Evolutionary conservation across 2,329 filamentous ascomycete genomes (phyloP), one percentile per base, ranked within the genome.

Genomic region (Gnomoniopsis smithogilvyi): DNA sequence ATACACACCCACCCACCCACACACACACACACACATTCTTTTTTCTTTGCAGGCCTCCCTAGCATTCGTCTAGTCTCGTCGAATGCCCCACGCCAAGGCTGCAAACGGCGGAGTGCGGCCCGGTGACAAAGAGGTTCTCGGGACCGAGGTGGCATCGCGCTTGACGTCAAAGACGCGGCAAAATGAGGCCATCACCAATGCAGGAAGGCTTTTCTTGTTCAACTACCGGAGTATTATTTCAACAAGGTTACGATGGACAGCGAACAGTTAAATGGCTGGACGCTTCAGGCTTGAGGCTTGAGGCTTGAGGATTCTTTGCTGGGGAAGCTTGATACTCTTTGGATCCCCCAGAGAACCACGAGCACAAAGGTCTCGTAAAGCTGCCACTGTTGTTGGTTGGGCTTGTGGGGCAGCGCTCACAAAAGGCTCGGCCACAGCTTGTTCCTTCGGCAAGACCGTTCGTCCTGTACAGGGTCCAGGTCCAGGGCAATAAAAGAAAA

Each of bases 81-180:
- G 17, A 41, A 38, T 11, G 17, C 19, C 36, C 34, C 12, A n/a
- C 15, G 21, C 41, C 21, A 19, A 52, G 51, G 21, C 51, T 17
- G 51, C 51, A 52, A 52, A 43, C 51, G 51, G 51, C 4, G 38
- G 12, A 43, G 19, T 34, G 50, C 22, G 33, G 50, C 14, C 10
- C 24, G 22, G 36, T 4, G 6, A 34, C 6, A 3, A 17, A 15
- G 51, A 4, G 2, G 34, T 8, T 22, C 6, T 17, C 22, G 36
- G 36, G 36, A 33, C 8, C 22, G 49, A 26, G 30, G 15, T 6
- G 33, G 49, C 49, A 51, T 41, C 26, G 21, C 26, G 36, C 38
- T 26, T 19, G 51, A 45, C 51, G 24, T 45, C 38, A 54, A 54
- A 54, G 52, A 47, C 26, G 36, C 30, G 52, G 52, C 19, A 36